phyloP scores from a whole-genome alignment of 495 filamentous ascomycete genomes.

The Tuber umbilicatum region DNA sequence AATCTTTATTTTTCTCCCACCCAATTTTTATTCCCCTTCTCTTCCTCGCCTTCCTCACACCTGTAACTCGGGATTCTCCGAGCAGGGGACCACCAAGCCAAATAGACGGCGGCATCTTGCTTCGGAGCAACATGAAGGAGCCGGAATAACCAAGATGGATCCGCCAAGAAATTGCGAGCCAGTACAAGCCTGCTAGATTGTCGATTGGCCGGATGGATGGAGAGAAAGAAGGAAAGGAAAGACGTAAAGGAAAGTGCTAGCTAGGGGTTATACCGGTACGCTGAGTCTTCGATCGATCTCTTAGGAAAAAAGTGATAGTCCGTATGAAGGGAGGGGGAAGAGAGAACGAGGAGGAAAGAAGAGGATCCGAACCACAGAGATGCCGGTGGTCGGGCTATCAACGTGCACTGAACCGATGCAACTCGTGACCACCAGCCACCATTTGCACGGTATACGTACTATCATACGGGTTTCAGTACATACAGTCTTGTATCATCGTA shows the following conservation, averaged over 20 bases:
- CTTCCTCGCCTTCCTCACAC: not conserved
- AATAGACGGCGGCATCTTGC: not conserved
- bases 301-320: not conserved
- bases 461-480: too few relatives aligned
- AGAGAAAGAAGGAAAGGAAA: not conserved
- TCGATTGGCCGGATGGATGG: not conserved
- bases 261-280: not conserved
- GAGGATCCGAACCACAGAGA: not conserved
- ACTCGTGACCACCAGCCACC: not conserved
- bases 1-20: not conserved
- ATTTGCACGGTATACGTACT: not conserved
- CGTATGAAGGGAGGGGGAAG: not conserved
- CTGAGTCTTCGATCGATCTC: not conserved
- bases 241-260: not conserved
- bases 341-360: not conserved
- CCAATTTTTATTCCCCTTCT: not conserved
- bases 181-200: not conserved
- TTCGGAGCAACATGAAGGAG: not conserved
- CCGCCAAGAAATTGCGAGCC: not conserved
- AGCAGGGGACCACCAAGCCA: not conserved
- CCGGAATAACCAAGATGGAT: not conserved
- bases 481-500: not conserved
- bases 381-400: not conserved
- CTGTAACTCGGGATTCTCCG: conserved; percentile 1
- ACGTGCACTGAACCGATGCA: not conserved